Evolutionary conservation across 1,139 yeast genomes (phyloP), one percentile per base, ranked within the genome.

Genomic region (Blastobotrys elegans): DNA sequence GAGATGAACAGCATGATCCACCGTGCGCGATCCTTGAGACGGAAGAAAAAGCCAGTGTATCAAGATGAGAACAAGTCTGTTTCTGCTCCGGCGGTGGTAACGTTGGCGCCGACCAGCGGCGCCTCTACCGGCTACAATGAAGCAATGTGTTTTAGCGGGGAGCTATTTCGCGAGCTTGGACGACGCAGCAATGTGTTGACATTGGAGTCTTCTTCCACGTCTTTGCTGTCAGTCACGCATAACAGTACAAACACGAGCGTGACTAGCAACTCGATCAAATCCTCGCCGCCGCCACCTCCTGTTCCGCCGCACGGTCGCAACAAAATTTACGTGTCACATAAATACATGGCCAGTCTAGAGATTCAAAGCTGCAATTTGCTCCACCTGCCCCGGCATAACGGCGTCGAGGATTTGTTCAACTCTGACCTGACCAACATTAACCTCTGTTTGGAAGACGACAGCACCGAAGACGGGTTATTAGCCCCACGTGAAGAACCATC

Each of bases 301-400:
- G 8, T 10, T 24, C 27, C 27, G 10, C 27, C 27, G 27, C 27
- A n/a, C n/a, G n/a, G n/a, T n/a, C n/a, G 27, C 5, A 10, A 24
- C 27, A 5, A 10, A 5, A 24, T 24, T 6, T 24, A 24, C 10
- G 27, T 24, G 8, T 24, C 27, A 10, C 27, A 24, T 10, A 24
- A 24, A 10, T 24, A 24, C 27, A 24, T 10, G 5, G 27, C 27
- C 10, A 24, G 27, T 10, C 10, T 24, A 10, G 27, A 24, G 10
- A 24, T 24, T 24, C 27, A 24, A 24, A 24, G 37, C 13, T 33
- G 17, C 30, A 41, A 31, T 22, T 5, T 33, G 10, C 32, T 35
- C 2, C 39, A 41, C 14, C 22, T 41, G 14, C 44, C 44, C 3
- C 30, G 44, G 14, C 44, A 41, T 33, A 17, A 26, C 6, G 38